A percentile compares a stretch with the other conserved stretches of the same genome.
Evolutionary conservation across 2,329 filamentous ascomycete genomes (phyloP).

Genomic region (Fusarium algeriense): DNA sequence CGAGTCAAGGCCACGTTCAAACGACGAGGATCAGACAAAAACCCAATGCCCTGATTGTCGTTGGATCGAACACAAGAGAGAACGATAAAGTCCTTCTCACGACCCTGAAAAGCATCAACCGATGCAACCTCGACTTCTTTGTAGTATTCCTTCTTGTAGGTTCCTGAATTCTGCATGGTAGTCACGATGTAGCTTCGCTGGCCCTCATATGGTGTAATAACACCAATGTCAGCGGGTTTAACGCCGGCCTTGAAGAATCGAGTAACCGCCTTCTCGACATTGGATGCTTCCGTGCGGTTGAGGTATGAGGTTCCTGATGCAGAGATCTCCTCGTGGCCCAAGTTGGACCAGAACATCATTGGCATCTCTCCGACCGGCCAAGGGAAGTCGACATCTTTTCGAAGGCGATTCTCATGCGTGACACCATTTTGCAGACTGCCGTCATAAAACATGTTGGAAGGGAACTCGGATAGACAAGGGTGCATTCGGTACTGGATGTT

Average conservation of each 20-base stretch:
- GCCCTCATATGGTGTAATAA: constrained; percentile 98
- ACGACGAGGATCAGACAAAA: constrained; percentile 96
- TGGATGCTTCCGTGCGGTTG: constrained; percentile 95
- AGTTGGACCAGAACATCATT: constrained; percentile 99
- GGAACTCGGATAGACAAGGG: constrained; percentile 95
- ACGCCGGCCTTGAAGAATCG: constrained; percentile 99
- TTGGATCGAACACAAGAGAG: constrained; percentile 98
- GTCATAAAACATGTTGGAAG: constrained; percentile 99
- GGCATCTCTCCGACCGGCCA: constrained; percentile 95
- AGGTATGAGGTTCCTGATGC: constrained; percentile 98
- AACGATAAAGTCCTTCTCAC: constrained; percentile 99
- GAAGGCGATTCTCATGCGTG: constrained; percentile 86
- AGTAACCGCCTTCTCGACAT: constrained; percentile 98
- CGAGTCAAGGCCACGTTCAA: constrained; percentile 97
- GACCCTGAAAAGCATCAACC: constrained; percentile 97
- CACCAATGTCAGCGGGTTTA: constrained; percentile 92
- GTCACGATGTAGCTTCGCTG: constrained; percentile 98
- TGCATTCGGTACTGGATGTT: constrained; percentile 99
- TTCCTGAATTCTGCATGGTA: constrained; percentile 98
- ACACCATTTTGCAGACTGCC: constrained; percentile 97
- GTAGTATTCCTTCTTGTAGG: constrained; percentile 98
- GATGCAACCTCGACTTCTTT: constrained; percentile 99
- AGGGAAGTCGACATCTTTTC: constrained; percentile 95
- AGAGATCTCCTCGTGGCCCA: constrained; percentile 97
- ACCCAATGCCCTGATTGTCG: constrained; percentile 98